These are phyloP conservation scores for Tephrocybe sp. DNA, from an alignment of 768 basidiomycete species.

Conservation along the genomic window DNA sequence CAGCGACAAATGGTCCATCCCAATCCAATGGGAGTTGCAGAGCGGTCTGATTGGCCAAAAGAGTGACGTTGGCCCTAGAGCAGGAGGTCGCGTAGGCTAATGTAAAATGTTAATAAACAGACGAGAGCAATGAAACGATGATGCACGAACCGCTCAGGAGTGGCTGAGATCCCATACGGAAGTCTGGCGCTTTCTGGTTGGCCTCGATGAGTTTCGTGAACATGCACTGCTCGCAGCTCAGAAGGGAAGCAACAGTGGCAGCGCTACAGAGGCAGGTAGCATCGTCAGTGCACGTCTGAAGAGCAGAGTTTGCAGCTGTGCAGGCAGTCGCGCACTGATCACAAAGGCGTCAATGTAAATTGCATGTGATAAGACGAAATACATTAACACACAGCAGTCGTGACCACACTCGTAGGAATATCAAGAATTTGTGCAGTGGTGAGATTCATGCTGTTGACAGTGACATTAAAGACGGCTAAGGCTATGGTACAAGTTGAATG, in stretches of 20 bases:
- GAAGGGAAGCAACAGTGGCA: slow-evolving; percentile 38
- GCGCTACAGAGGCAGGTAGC: slow-evolving; percentile 53
- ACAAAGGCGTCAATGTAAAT: background rate
- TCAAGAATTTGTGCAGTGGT: slow-evolving; percentile 42
- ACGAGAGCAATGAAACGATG: background rate
- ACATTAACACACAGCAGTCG: slow-evolving; percentile 24
- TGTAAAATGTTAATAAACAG: slow-evolving; percentile 6
- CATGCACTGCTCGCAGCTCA: slow-evolving; percentile 66
- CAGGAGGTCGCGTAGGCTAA: slow-evolving; percentile 59
- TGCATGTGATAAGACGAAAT: slow-evolving; percentile 6
- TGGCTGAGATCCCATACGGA: slow-evolving; percentile 54
- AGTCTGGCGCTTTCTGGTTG: slow-evolving; percentile 45
- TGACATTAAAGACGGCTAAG: slow-evolving; percentile 46
- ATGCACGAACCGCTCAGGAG: slow-evolving; percentile 50
- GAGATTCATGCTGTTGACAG: slow-evolving; percentile 36
- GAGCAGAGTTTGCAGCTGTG: slow-evolving; percentile 18
- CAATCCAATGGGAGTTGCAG: slow-evolving; percentile 49
- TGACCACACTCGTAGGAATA: slow-evolving; percentile 31
- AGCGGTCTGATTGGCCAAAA: slow-evolving; percentile 35
- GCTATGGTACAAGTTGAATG: slow-evolving; percentile 18
- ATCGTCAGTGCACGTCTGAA: slow-evolving; percentile 43
- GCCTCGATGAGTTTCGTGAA: slow-evolving; percentile 49
- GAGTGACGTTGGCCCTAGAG: slow-evolving; percentile 29
- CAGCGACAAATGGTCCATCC: slow-evolving; percentile 56
- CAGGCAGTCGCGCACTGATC: slow-evolving; percentile 36